Evolutionary conservation across 176 grass and related monocot species (phyloP).

Genomic region (Oryza officinalis): DNA sequence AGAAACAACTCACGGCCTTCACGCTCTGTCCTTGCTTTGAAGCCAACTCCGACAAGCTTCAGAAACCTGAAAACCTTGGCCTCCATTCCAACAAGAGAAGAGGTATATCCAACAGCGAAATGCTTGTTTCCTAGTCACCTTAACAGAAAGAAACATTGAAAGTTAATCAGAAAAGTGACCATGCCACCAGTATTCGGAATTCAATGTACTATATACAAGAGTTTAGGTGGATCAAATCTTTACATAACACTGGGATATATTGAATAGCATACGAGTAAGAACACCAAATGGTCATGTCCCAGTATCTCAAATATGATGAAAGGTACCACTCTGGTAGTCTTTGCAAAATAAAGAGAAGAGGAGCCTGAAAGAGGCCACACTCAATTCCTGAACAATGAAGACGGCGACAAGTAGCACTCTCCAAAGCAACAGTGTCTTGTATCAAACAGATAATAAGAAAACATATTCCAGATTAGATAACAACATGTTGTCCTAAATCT

Average conservation of each 20-base stretch:
- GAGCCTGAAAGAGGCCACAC: neutral
- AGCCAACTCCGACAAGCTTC: constrained; percentile 65
- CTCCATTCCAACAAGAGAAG: constrained; percentile 42
- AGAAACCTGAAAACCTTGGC: constrained; percentile 65
- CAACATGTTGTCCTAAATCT: neutral
- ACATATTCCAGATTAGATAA: neutral
- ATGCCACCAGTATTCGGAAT: neutral
- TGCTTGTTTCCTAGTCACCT: neutral
- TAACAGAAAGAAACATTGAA: neutral
- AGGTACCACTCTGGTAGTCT: neutral
- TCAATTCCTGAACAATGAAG: neutral
- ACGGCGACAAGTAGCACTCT: neutral
- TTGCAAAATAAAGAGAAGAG: neutral
- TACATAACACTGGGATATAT: neutral
- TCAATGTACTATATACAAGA: neutral
- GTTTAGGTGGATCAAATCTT: neutral
- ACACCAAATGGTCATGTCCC: neutral
- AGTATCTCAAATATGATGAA: neutral
- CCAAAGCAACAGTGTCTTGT: neutral
- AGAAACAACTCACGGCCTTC: constrained; percentile 68
- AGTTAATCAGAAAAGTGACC: neutral
- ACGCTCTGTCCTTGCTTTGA: constrained; percentile 66
- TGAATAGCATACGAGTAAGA: neutral
- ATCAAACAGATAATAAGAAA: neutral
- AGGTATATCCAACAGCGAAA: neutral